Conservation (phyloP, 441 rosid species). For the Croton laevigatus region DNA sequence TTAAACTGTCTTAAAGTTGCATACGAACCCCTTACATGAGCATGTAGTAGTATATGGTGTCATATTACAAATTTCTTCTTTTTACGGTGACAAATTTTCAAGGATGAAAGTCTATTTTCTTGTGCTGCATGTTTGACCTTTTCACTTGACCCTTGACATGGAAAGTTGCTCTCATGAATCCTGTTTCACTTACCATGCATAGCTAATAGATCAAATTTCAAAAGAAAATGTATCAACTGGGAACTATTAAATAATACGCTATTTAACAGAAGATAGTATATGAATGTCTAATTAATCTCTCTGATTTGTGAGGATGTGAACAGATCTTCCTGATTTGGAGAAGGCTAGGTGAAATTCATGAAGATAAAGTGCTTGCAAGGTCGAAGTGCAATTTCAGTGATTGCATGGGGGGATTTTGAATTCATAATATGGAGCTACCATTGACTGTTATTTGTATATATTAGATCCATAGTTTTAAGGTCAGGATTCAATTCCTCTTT, state of each 20-base stretch:
- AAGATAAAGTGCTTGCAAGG: background rate
- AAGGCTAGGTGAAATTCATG: slow-evolving; percentile 59
- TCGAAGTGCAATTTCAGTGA: background rate
- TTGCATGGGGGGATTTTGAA: background rate
- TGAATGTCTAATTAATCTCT: background rate
- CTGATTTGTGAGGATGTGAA: background rate
- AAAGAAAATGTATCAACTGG: too few relatives aligned
- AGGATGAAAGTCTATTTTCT: background rate
- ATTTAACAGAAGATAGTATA: background rate
- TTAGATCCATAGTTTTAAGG: background rate
- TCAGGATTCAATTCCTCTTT: background rate
- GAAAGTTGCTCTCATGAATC: background rate
- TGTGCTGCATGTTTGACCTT: background rate
- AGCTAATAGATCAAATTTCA: too few relatives aligned
- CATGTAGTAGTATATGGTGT: background rate
- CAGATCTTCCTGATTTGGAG: slow-evolving; percentile 96
- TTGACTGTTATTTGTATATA: slow-evolving; percentile 7
- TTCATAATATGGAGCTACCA: background rate
- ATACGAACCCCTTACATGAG: background rate
- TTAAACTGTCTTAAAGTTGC: background rate
- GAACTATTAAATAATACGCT: background rate
- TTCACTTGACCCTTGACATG: background rate
- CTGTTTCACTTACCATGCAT: background rate
- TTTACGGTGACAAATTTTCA: background rate
- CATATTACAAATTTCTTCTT: background rate